Percentiles rank a stretch among this genome's conserved stretches.
Conservation (phyloP, 2,329 filamentous ascomycete species). For the Clonostachys solani region DNA sequence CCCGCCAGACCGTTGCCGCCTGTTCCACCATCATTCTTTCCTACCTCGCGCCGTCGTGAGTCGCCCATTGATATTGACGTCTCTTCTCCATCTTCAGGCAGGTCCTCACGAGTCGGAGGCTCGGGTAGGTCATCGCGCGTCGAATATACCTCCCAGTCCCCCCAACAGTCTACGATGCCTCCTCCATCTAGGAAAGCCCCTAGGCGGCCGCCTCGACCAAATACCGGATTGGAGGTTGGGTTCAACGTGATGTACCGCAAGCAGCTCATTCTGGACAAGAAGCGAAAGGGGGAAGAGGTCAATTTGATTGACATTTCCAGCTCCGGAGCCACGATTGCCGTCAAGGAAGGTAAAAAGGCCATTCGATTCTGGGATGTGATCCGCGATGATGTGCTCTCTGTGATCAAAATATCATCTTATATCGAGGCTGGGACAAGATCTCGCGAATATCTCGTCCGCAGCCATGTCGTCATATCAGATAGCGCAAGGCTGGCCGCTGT, state of each 20-base stretch:
- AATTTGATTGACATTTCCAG: constrained; percentile 28
- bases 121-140: too few relatives aligned
- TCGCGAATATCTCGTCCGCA: constrained; percentile 35
- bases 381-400: constrained; percentile 67
- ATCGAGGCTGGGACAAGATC: constrained; percentile 29
- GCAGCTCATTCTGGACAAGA: constrained; percentile 15
- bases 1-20: too few relatives aligned
- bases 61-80: too few relatives aligned
- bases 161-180: too few relatives aligned
- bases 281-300: constrained; percentile 15
- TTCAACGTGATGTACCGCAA: constrained; percentile 6
- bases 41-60: too few relatives aligned
- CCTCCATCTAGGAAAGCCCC: too few relatives aligned
- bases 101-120: too few relatives aligned
- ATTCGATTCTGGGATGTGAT: constrained; percentile 88
- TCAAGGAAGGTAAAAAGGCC: constrained; percentile 55
- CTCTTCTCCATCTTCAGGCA: too few relatives aligned
- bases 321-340: constrained; percentile 23
- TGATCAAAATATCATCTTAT: constrained; percentile 31
- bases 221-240: too few relatives aligned
- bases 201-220: too few relatives aligned
- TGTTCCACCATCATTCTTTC: too few relatives aligned
- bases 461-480: constrained; percentile 34
- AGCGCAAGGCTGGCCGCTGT: constrained; percentile 27
- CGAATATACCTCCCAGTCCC: too few relatives aligned